A percentile compares a stretch with the other conserved stretches of the same genome.
Conservation (phyloP, 2,329 filamentous ascomycete species). For the Fusarium anthophilum region DNA sequence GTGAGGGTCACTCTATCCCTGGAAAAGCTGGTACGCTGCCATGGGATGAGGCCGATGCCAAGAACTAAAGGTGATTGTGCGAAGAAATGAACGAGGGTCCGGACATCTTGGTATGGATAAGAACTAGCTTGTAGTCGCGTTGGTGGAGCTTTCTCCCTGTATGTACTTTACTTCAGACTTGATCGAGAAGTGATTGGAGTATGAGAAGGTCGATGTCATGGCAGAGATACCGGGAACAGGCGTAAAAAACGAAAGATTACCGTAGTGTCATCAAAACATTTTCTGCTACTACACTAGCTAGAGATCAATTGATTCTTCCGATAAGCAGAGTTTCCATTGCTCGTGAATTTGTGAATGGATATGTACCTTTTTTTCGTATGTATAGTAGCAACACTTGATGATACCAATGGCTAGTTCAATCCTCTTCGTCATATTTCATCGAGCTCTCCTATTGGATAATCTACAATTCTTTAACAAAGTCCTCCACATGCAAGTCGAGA, state of each 20-base stretch:
- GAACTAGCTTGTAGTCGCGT: background rate
- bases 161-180: background rate
- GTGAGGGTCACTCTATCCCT: background rate
- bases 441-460: background rate
- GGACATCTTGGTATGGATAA: background rate
- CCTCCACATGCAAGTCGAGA: background rate
- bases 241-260: background rate
- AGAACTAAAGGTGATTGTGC: background rate
- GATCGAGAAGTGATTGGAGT: background rate
- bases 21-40: background rate
- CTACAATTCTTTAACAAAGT: background rate
- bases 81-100: background rate
- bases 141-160: background rate
- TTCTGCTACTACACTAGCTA: background rate
- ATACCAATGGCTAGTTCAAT: too few relatives aligned
- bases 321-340: background rate
- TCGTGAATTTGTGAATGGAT: background rate
- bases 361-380: too few relatives aligned
- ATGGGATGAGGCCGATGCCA: too few relatives aligned
- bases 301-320: background rate
- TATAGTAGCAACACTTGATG: background rate
- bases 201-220: background rate
- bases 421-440: rapidly evolving
- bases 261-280: too few relatives aligned
- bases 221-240: background rate